Evolutionary conservation across 2,329 filamentous ascomycete species (phyloP), one percentile per base, ranked within the genome.

Genomic region (Cryphonectria japonica): DNA sequence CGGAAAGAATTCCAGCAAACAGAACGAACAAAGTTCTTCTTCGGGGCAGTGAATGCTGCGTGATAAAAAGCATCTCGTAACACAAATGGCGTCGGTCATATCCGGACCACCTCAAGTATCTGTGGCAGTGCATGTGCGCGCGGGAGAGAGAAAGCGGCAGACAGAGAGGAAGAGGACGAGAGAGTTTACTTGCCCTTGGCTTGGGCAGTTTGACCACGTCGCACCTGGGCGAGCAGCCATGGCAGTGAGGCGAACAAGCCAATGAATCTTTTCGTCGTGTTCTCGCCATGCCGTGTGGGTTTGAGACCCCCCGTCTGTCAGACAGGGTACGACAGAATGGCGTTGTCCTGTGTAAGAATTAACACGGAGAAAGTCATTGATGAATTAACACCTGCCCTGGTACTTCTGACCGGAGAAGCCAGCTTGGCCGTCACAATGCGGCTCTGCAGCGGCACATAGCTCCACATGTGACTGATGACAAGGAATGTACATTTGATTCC

Each of bases 41-140:
- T 13, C 8, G 41, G 37, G 61, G 41, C 37, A 41, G 34, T 63
- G 61, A 63, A 43, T 43, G 32, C 22, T 43, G 61, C 61, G 26
- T 16, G 61, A 41, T 43, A 64, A 29, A 32, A 19, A 50, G 43
- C 61, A n/a, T 13, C n/a, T 8, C 61, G n/a, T 41, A 34, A 2
- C 22, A 50, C 46, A 50, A 7, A 43, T 65, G 41, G 62, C 62
- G 29, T 65, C 41, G 62, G 62, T 46, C 26, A 65, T 34, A 19
- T 34, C 62, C 62, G 62, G 54, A 50, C 46, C 46, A 46, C 16
- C 43, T 43, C 22, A 22, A 19, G 43, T 22, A 46, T 16, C 5
- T 32, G 46, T 52, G 54, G 26, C 54, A 32, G 54, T 32, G 54
- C 54, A 22, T 22, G 6, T 6, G 46, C 46, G 8, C 7, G 19